phyloP scores from a whole-genome alignment of 208 protist genomes.

The Crithidia brevicula region DNA sequence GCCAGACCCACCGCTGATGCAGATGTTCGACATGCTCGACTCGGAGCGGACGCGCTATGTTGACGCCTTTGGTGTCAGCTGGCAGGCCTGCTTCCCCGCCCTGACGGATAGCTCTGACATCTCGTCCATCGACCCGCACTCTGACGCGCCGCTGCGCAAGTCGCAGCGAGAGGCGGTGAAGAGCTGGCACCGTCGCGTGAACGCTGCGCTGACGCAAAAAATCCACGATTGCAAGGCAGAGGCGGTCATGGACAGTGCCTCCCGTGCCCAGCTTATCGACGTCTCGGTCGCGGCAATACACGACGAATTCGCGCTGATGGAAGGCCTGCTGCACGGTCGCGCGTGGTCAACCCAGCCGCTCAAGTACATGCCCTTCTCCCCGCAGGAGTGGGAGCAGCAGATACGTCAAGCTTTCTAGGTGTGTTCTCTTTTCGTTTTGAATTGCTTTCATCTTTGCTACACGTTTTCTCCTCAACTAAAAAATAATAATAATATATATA shows the following conservation, averaged over 20 bases:
- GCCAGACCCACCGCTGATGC: slow-evolving; percentile 42
- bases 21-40: slow-evolving; percentile 53
- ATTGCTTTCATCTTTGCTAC: background rate
- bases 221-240: slow-evolving; percentile 59
- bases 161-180: slow-evolving; percentile 79
- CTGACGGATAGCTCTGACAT: slow-evolving; percentile 40
- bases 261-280: slow-evolving; percentile 65
- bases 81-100: slow-evolving; percentile 73
- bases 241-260: slow-evolving; percentile 57
- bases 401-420: slow-evolving; percentile 61
- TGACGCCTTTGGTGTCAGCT: slow-evolving; percentile 69
- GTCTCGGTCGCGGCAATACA: slow-evolving; percentile 51
- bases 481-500: too few species aligned
- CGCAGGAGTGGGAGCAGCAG: slow-evolving; percentile 55
- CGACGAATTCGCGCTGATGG: slow-evolving; percentile 48
- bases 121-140: slow-evolving; percentile 38
- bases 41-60: slow-evolving; percentile 59
- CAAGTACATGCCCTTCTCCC: slow-evolving; percentile 63
- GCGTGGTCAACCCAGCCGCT: slow-evolving; percentile 68
- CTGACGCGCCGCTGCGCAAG: slow-evolving; percentile 49
- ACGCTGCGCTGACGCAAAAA: slow-evolving; percentile 36
- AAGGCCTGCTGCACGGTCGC: slow-evolving; percentile 53
- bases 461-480: background rate
- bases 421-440: slow-evolving; percentile 8
- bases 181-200: slow-evolving; percentile 60